Evolutionary conservation across 164 flowering plant species (phyloP), one percentile per base, ranked within the genome.

Genomic region (Macadamia integrifolia): DNA sequence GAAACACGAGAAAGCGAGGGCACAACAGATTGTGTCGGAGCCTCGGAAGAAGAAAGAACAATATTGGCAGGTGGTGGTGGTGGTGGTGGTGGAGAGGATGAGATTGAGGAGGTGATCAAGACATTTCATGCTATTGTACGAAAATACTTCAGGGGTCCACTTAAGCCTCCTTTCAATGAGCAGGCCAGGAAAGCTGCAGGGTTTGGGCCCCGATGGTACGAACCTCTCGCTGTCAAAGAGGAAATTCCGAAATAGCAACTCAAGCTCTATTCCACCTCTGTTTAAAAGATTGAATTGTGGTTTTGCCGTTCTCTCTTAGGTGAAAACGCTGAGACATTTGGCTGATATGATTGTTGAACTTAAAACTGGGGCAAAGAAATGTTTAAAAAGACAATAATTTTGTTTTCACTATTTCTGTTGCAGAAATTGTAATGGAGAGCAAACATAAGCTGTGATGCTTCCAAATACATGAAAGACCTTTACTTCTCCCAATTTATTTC

Each of bases 101-200:
- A 78, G 31, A 61, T 71, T 67, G 82, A 77, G 31, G 79, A 72
- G 66, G 87, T 85, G 60, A 82, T 90, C 64, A 67, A 71, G 60
- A 86, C 82, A 73, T 93, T 94, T 74, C 96, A 90, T 72, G 79
- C 69, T 6, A 73, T 69, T 6, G 97, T 90, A 17, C 82, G 96
- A 78, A 71, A 73, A 53, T 71, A 84, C 72, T 94, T 94, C 77
- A 84, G 91, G 61, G 96, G 98, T 8, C 93, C 92, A 15, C 77
- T 91, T 70, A 93, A 94, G 77, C 95, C 96, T 32, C 97, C 98
- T 61, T 91, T 94, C 74, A 94, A 94, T 52, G 87, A 82, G 73
- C 77, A 73, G 50, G 96, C 97, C 8, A 82, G 98, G 71, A 82
- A 78, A 72, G 89, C 94, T 65, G 98, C 97, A 66, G 97, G 98